Evolutionary conservation across 2,329 filamentous ascomycete species (phyloP).

Genomic region (Drechslerella stenobrocha): DNA sequence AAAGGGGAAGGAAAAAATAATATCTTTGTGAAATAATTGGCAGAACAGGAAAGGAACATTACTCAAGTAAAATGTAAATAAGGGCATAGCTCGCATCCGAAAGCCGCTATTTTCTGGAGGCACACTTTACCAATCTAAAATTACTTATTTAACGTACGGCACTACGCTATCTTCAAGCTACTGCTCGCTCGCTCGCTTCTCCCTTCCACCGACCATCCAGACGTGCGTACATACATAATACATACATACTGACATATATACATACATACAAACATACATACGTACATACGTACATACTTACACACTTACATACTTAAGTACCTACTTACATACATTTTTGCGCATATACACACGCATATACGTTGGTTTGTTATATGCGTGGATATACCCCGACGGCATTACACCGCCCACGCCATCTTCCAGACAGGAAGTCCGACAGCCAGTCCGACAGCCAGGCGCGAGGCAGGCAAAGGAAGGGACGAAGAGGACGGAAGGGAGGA

Average conservation of each 20-base stretch:
- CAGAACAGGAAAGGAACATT: conserved; percentile 5
- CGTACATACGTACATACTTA: conserved; percentile 1
- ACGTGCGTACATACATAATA: conserved; percentile 1
- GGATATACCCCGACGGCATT: too few species aligned
- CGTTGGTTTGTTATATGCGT: too few species aligned
- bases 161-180: conserved; percentile 38
- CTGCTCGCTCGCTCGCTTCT: conserved; percentile 37
- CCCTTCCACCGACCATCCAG: conserved; percentile 25
- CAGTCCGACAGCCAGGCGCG: neutral
- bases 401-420: too few species aligned
- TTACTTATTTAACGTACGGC: conserved; percentile 32
- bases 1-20: conserved; percentile 3
- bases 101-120: conserved; percentile 45
- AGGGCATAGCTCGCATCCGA: conserved; percentile 22
- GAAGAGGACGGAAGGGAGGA: neutral
- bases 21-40: conserved; percentile 1
- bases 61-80: conserved; percentile 34
- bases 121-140: conserved; percentile 32
- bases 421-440: neutral
- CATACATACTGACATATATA: neutral
- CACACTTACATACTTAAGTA: neutral
- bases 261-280: neutral
- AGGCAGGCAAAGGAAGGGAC: neutral
- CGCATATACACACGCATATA: too few species aligned
- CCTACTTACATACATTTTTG: conserved; percentile 1